Conservation (phyloP, 345 rosid species). For the Diplotaxis tenuifolia region DNA sequence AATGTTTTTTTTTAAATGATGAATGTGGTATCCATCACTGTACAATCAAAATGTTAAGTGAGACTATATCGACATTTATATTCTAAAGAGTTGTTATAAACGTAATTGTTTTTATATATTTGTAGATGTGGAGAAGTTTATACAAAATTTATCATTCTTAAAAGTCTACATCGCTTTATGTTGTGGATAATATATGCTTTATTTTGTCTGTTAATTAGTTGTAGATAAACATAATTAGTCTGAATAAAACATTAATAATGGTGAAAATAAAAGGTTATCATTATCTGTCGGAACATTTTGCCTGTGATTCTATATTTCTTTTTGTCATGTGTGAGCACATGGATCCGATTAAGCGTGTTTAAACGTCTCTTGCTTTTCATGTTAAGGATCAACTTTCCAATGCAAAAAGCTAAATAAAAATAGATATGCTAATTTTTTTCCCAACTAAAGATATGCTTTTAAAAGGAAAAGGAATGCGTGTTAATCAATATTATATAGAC, state of each 20-base stretch:
- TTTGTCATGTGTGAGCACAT: constrained; percentile 33
- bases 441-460: constrained; percentile 16
- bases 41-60: neutral
- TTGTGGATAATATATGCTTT: neutral
- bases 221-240: neutral
- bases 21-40: neutral
- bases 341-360: constrained; percentile 32
- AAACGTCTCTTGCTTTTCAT: constrained; percentile 30
- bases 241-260: constrained; percentile 3
- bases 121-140: neutral
- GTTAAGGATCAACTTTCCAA: constrained; percentile 27
- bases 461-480: neutral
- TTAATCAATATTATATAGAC: neutral
- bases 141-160: neutral
- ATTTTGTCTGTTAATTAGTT: neutral
- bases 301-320: neutral
- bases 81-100: neutral
- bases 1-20: neutral
- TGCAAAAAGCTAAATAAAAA: constrained; percentile 4
- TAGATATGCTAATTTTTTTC: constrained; percentile 7
- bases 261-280: constrained; percentile 30
- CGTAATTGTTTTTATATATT: neutral
- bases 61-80: no score
- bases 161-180: neutral
- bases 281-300: constrained; percentile 20